A percentile compares a stretch with the other conserved stretches of the same genome.
Evolutionary conservation across 2,329 filamentous ascomycete genomes (phyloP).

Genomic region (Ciborinia camelliae): DNA sequence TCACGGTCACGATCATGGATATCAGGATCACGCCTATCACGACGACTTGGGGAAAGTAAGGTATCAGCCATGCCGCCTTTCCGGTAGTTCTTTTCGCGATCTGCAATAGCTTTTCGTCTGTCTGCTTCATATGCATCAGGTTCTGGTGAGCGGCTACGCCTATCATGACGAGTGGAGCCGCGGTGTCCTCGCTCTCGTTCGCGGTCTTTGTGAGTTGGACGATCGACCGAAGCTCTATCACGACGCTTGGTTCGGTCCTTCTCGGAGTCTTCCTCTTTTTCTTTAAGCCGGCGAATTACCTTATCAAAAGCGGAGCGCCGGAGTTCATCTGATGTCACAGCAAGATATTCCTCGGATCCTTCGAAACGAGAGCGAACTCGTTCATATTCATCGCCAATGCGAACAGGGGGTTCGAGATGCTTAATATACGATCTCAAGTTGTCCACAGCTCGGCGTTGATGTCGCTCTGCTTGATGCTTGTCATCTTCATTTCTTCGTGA

Average conservation of each 20-base stretch:
- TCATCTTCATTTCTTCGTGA: conserved; percentile 80
- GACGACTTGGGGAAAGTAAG: conserved; percentile 45
- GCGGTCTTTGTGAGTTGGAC: conserved; percentile 42
- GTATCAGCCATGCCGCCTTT: conserved; percentile 70
- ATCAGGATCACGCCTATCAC: conserved; percentile 39
- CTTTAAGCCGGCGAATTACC: conserved; percentile 81
- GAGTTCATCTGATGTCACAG: conserved; percentile 76
- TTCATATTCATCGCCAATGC: conserved; percentile 79
- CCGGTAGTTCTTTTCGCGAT: conserved; percentile 89
- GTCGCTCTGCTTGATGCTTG: conserved; percentile 74
- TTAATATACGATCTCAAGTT: conserved; percentile 83
- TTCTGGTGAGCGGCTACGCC: conserved; percentile 84
- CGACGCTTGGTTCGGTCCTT: conserved; percentile 58
- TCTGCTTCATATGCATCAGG: conserved; percentile 93
- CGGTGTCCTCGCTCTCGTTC: conserved; percentile 65
- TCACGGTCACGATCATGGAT: conserved; percentile 38
- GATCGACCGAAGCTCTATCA: conserved; percentile 50
- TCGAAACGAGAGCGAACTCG: conserved; percentile 76
- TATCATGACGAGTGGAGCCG: conserved; percentile 47
- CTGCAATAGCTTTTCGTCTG: conserved; percentile 85
- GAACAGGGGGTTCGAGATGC: conserved; percentile 81
- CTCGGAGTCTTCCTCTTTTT: conserved; percentile 82
- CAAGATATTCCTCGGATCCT: conserved; percentile 79
- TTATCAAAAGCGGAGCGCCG: conserved; percentile 87
- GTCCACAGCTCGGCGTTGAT: conserved; percentile 81